Conservation (phyloP, 2,329 filamentous ascomycete species). For the Nemania sp. region DNA sequence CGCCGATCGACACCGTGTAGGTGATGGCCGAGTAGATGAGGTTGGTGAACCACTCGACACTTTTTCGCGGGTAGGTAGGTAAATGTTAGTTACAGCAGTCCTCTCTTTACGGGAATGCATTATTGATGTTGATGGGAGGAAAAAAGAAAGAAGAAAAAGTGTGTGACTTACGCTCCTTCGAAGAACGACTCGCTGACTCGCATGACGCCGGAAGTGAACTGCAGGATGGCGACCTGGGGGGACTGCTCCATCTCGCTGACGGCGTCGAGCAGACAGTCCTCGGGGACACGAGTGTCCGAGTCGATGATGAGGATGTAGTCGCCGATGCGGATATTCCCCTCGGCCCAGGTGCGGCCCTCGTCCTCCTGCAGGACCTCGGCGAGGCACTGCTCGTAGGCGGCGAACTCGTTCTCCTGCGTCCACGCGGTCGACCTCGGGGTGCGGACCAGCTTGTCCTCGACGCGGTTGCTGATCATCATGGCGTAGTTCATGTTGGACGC, state of each 20-base stretch:
- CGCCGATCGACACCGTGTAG: constrained; percentile 76
- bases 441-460: constrained; percentile 68
- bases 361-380: constrained; percentile 69
- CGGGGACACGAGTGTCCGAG: constrained; percentile 77
- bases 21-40: constrained; percentile 77
- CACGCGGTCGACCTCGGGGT: constrained; percentile 64
- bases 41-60: constrained; percentile 73
- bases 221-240: constrained; percentile 77
- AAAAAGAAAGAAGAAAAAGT: not conserved
- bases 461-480: constrained; percentile 68
- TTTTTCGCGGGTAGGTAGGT: no score
- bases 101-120: no score
- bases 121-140: no score
- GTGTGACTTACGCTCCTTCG: constrained; percentile 51
- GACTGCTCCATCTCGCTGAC: constrained; percentile 83
- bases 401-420: constrained; percentile 70
- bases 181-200: constrained; percentile 76
- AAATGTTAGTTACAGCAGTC: constrained; percentile 2
- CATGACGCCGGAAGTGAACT: constrained; percentile 79
- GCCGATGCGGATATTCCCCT: constrained; percentile 83
- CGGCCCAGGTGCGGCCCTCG: constrained; percentile 72
- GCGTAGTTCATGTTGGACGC: constrained; percentile 76
- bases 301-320: constrained; percentile 82
- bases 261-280: constrained; percentile 77
- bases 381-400: constrained; percentile 68